Conservation (phyloP, 257 asterid genomes). For the Solanum phureja region DNA sequence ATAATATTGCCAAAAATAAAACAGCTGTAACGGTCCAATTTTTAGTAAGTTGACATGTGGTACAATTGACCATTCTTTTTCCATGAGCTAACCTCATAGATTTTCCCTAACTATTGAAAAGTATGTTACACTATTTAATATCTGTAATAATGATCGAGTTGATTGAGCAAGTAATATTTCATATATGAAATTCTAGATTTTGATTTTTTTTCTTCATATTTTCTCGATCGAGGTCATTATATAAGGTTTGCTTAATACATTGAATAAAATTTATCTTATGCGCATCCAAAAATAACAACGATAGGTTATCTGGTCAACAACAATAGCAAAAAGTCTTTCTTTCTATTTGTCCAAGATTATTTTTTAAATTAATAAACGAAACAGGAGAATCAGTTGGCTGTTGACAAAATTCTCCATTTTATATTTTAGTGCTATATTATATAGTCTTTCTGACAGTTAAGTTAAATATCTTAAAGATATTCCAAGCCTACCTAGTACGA, state of each 20-base stretch:
- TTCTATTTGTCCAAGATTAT: not conserved
- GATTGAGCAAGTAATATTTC: not conserved
- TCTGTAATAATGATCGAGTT: rapidly evolving
- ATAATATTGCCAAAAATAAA: not conserved
- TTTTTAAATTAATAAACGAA: not conserved
- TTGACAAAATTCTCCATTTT: not conserved
- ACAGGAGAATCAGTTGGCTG: not conserved
- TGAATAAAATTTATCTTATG: too few relatives aligned
- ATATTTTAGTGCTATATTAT: not conserved
- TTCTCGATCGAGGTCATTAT: too few relatives aligned
- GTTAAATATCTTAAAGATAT: not conserved
- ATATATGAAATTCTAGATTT: not conserved
- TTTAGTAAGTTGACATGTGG: not conserved
- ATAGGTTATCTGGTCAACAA: too few relatives aligned
- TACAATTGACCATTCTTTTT: not conserved
- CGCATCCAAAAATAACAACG: not conserved
- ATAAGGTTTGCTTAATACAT: too few relatives aligned
- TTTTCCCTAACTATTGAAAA: not conserved
- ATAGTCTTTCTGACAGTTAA: not conserved
- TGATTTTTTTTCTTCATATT: too few relatives aligned
- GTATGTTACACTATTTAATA: not conserved
- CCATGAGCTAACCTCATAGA: not conserved
- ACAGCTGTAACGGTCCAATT: not conserved
- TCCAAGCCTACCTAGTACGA: not conserved
- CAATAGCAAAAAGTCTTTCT: not conserved